Evolutionary conservation across 805 yeast species (phyloP), one percentile per base, ranked within the genome.

Genomic region (Debaryomyces tyrocola): DNA sequence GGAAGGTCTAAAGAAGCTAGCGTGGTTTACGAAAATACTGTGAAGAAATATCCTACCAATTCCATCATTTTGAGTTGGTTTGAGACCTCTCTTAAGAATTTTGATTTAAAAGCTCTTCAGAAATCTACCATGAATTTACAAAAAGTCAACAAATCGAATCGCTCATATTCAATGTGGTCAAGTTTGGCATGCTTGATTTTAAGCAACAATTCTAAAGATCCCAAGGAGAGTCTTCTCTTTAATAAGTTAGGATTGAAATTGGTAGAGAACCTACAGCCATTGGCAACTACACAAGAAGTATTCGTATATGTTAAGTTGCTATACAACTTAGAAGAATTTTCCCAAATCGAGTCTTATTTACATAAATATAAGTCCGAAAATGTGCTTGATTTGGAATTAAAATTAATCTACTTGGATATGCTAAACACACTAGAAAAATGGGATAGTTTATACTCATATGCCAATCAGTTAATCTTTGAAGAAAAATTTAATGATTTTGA

Each of bases 401-500:
- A 80, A 48, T 64, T 85, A 29, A 64, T 80, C 17, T 73, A 79
- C 48, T 55, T 84, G 14, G 79, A 78, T 1, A 66, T 77, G 1
- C 66, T 87, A 33, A 63, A 69, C 6, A 55, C 63, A 12, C 28
- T 64, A 6, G 66, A 75, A 43, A 53, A 72, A 3, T 82, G 82
- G 79, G 65, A 66, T 0, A 49, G 56, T 10, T 62, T 89, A 11
- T 70, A 57, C 50, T 62, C 70, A 0, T 67, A 68, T 48, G 66
- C 82, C 39, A 36, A 59, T 4, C 48, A 56, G 4, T 70, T 80
- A 11, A 60, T 90, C 29, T 67, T 74, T 14, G 69, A 66, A 4
- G 66, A 75, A 20, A 62, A 72, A 8, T 76, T 86, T 45, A 90
- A 91, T 62, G 96, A 90, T 61, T 91, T 81, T 73, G 78, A 80